Evolutionary conservation across 371 early-diverging fungal genomes (phyloP), one percentile per base, ranked within the genome.

Genomic region (Lichtheimia ornata): DNA sequence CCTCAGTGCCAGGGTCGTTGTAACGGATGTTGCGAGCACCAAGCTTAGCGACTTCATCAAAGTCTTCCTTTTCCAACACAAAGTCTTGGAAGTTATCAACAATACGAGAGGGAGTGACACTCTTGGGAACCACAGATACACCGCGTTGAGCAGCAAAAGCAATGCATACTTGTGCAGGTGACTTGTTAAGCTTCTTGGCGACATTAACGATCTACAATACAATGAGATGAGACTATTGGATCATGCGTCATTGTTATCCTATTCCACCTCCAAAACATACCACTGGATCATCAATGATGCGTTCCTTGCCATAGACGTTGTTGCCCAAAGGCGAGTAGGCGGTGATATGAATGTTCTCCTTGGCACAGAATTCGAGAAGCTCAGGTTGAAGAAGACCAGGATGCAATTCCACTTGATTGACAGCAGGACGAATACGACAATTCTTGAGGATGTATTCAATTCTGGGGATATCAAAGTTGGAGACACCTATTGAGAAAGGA

Each of bases 161-260:
- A 51, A 96, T 75, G 22, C 88, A 74, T 22, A 93, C 84, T 67
- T 95, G 94, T 14, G 94, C 91, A 7, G 90, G 81, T 1, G 91
- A 81, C 64, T 86, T 88, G 43, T 73, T 67, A 43, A 87, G 72
- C 30, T 85, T 83, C 60, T 87, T 70, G 14, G 94, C 91, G 27
- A 93, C 70, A 22, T 77, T 57, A 49, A 66, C 67, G 61, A 93
- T 70, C 22, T 60, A 56, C 56, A 50, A 61, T 70, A 35, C 6
- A 45, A 53, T 41, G 58, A 54, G n/a, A 22, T 22, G 22, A 22
- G n/a, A n/a, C n/a, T 64, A 63, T 17, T 66, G 64, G 12, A 73
- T 66, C 12, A 75, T 74, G 15, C 94, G 76, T 15, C 94, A 91
- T 25, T 85, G 85, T 76, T 91, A 94, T 7, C 88, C 91, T 18